Conservation (phyloP, 371 early-diverging fungal genomes). For the Mortierella sp. region DNA sequence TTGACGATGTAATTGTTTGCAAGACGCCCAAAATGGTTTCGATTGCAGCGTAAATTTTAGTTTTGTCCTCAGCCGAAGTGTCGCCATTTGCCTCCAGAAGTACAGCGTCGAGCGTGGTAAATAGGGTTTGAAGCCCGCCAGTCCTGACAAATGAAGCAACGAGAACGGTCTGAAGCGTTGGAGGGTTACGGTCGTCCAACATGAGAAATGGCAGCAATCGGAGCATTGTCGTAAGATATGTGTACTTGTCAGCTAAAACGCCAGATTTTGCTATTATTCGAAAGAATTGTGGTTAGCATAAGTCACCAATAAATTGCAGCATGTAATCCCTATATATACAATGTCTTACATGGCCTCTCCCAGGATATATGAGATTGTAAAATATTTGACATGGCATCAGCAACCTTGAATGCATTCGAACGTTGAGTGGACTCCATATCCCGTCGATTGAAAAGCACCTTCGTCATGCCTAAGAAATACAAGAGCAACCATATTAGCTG, state of each 20-base stretch:
- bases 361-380: slow-evolving; percentile 67
- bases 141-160: slow-evolving; percentile 77
- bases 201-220: slow-evolving; percentile 62
- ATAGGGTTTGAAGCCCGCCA: slow-evolving; percentile 70
- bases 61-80: slow-evolving; percentile 31
- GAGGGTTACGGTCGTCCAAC: slow-evolving; percentile 69
- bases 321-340: neutral
- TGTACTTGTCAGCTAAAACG: slow-evolving; percentile 59
- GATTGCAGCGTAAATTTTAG: slow-evolving; percentile 55
- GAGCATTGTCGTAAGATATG: slow-evolving; percentile 68
- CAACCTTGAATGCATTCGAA: slow-evolving; percentile 68
- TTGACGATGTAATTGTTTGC: slow-evolving; percentile 68
- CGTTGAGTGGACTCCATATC: slow-evolving; percentile 66
- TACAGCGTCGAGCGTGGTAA: slow-evolving; percentile 63
- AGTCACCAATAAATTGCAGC: neutral
- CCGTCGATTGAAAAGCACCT: slow-evolving; percentile 75
- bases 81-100: slow-evolving; percentile 64
- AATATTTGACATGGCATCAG: slow-evolving; percentile 64
- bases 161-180: slow-evolving; percentile 77
- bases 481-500: neutral
- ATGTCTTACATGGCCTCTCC: slow-evolving; percentile 50
- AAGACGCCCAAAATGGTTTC: slow-evolving; percentile 72
- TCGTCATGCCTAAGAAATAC: slow-evolving; percentile 65
- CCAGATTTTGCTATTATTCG: slow-evolving; percentile 6
- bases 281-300: neutral